Conservation (phyloP, 192 early-diverging fungal genomes). For the Jimgerdemannia flammicorona region DNA sequence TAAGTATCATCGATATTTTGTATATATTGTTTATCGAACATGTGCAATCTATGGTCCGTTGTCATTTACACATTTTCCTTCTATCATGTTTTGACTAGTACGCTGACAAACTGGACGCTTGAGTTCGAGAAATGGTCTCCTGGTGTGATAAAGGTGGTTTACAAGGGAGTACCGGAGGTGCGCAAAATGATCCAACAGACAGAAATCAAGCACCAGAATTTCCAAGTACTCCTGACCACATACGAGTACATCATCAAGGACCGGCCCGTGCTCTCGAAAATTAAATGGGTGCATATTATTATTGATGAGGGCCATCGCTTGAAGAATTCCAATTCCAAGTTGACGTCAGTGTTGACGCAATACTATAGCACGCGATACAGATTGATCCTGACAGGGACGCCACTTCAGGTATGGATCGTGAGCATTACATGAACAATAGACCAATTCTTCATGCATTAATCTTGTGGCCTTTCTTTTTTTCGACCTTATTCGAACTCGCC, state of each 20-base stretch:
- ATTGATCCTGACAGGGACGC: conserved; percentile 96
- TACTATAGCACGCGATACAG: conserved; percentile 89
- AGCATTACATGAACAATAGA: conserved; percentile 1
- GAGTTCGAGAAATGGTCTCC: conserved; percentile 99
- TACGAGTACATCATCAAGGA: conserved; percentile 98
- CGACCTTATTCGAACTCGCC: neutral
- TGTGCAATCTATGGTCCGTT: neutral
- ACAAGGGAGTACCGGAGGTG: conserved; percentile 81
- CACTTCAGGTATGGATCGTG: conserved; percentile 67
- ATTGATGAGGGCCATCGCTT: conserved; percentile 99
- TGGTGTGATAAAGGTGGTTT: conserved; percentile 80
- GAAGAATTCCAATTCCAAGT: conserved; percentile 91
- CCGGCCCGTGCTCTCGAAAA: conserved; percentile 76
- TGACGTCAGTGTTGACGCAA: conserved; percentile 82
- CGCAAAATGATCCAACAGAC: conserved; percentile 67
- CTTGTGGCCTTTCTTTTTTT: conserved; percentile 16
- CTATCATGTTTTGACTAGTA: conserved; percentile 32
- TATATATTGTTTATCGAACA: neutral
- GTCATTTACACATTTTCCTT: conserved; percentile 1
- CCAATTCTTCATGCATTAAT: neutral
- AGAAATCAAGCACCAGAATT: conserved; percentile 71
- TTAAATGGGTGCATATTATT: conserved; percentile 98
- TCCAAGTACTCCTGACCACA: conserved; percentile 96
- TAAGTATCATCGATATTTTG: conserved; percentile 23
- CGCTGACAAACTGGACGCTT: conserved; percentile 93